A percentile compares a stretch with the other conserved stretches of the same genome.
Evolutionary conservation across 75 land plant species (phyloP).

Genomic region (Picea glauca): DNA sequence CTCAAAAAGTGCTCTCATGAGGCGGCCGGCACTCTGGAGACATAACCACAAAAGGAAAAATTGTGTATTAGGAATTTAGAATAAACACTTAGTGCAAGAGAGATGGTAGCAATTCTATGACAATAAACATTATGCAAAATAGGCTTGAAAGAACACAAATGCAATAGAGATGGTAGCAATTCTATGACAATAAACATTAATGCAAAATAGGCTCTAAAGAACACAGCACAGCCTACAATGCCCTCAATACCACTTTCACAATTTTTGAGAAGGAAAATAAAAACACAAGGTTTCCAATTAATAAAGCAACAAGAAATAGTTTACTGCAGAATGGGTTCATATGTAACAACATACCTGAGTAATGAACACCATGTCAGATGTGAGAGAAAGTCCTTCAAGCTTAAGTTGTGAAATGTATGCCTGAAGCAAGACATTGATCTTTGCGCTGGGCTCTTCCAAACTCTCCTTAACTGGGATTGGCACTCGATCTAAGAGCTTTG

Average conservation of each 20-base stretch:
- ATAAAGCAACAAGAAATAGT: neutral
- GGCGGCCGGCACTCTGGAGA: conserved; percentile 83
- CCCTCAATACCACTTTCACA: neutral
- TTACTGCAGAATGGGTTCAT: too few species aligned
- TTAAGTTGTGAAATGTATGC: conserved; percentile 85
- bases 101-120: neutral
- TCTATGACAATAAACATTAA: neutral
- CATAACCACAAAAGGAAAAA: neutral
- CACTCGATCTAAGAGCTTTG: conserved; percentile 88
- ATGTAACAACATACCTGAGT: conserved; percentile 54
- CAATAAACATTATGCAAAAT: neutral
- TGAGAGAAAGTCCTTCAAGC: conserved; percentile 87
- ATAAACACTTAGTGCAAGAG: neutral
- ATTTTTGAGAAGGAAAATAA: neutral
- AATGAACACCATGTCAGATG: conserved; percentile 92
- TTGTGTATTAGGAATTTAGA: neutral
- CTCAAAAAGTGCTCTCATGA: conserved; percentile 89
- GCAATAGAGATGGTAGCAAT: neutral
- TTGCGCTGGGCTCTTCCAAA: conserved; percentile 89
- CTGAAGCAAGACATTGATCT: conserved; percentile 90
- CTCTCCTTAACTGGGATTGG: conserved; percentile 93
- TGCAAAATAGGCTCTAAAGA: neutral
- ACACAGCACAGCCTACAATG: neutral
- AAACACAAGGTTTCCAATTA: neutral
- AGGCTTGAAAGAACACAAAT: neutral